Evolutionary conservation across 257 asterid genomes (phyloP).

Genomic region (Gardenia jasminoides): DNA sequence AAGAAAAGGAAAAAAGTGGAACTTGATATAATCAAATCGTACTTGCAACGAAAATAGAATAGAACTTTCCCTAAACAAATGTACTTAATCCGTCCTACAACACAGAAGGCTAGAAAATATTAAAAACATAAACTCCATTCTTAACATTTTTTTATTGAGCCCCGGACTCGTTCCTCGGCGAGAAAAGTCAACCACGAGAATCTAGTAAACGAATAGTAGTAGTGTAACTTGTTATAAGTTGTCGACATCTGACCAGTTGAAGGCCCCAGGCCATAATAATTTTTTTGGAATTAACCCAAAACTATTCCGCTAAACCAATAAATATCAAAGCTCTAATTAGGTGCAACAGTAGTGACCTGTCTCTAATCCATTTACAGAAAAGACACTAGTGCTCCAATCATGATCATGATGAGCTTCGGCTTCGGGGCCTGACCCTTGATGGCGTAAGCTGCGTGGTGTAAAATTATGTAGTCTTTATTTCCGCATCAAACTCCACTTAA

Average conservation of each 20-base stretch:
- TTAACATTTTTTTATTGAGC: neutral
- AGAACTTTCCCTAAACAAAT: neutral
- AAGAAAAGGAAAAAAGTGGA: too few relatives aligned
- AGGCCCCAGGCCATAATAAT: neutral
- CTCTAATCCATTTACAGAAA: neutral
- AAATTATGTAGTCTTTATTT: too few relatives aligned
- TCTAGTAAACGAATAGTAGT: neutral
- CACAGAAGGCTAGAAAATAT: too few relatives aligned
- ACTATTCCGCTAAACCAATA: neutral
- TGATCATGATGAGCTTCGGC: neutral
- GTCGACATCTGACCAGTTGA: conserved; percentile 14
- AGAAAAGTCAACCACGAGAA: conserved; percentile 8
- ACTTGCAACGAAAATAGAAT: too few relatives aligned
- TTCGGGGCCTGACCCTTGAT: neutral
- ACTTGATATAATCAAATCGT: too few relatives aligned
- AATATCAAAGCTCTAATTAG: neutral
- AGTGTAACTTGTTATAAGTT: neutral
- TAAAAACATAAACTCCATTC: too few relatives aligned
- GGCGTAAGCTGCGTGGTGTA: neutral
- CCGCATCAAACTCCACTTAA: neutral
- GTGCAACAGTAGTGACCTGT: neutral
- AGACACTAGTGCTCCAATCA: neutral
- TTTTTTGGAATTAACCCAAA: too few relatives aligned
- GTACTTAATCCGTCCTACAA: neutral
- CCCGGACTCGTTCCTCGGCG: neutral